A percentile compares a stretch with the other conserved stretches of the same genome.
phyloP scores from a whole-genome alignment of 2,329 filamentous ascomycete species.

The Lizonia empirigonia region DNA sequence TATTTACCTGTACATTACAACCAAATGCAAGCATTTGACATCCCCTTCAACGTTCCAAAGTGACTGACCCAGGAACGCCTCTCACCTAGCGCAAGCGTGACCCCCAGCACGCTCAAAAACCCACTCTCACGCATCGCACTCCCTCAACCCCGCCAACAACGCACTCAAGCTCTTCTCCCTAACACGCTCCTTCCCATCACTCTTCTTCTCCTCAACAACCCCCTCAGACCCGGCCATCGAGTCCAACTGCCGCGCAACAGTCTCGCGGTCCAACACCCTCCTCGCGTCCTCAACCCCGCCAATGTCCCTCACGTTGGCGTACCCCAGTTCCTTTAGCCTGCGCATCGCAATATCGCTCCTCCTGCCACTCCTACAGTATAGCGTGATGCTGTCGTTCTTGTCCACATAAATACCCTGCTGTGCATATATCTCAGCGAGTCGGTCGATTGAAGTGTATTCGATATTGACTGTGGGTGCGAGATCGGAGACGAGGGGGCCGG shows the following conservation, averaged over 20 bases:
- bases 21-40: conserved; percentile 11
- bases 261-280: conserved; percentile 36
- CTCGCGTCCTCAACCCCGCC: conserved; percentile 45
- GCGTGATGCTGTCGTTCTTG: conserved; percentile 41
- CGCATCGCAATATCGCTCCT: conserved; percentile 42
- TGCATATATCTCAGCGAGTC: conserved; percentile 32
- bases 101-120: background rate
- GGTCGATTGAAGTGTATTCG: conserved; percentile 43
- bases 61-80: too few species aligned
- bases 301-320: conserved; percentile 40
- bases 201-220: background rate
- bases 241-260: conserved; percentile 24
- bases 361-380: conserved; percentile 47
- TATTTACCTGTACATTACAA: conserved; percentile 25
- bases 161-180: conserved; percentile 25
- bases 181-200: background rate
- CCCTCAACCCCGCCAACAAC: conserved; percentile 40
- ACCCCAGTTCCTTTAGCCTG: conserved; percentile 39
- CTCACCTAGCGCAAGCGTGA: too few species aligned
- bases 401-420: conserved; percentile 22
- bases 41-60: too few species aligned
- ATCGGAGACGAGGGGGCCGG: conserved; percentile 36
- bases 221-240: conserved; percentile 4
- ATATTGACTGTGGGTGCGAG: conserved; percentile 43
- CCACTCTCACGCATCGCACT: conserved; percentile 1